Evolutionary conservation across 257 asterid species (phyloP).

Genomic region (Solanum appendiculatum): DNA sequence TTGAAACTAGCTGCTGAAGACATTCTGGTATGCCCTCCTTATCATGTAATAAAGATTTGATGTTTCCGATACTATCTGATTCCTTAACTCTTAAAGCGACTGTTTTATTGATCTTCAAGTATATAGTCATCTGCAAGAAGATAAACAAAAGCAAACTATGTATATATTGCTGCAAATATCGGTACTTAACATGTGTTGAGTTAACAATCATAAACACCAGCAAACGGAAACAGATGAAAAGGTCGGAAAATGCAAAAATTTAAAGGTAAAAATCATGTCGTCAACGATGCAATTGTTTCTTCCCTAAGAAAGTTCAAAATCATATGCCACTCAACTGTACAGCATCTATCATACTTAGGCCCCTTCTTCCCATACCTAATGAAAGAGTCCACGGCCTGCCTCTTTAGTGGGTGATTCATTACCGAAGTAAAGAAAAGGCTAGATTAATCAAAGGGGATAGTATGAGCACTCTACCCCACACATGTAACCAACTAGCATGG

Average conservation of each 20-base stretch:
- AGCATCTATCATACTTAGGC: not conserved
- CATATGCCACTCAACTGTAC: not conserved
- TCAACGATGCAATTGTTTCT: not conserved
- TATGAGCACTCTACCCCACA: not conserved
- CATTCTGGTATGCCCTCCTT: conserved; percentile 15
- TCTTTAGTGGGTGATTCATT: not conserved
- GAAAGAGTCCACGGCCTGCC: not conserved
- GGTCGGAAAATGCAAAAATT: not conserved
- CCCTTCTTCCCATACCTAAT: not conserved
- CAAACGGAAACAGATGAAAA: not conserved
- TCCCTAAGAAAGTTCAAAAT: not conserved
- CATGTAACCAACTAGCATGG: not conserved
- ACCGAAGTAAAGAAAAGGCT: not conserved
- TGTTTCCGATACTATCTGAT: conserved; percentile 6
- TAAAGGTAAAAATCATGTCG: not conserved
- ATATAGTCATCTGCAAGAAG: conserved; percentile 7
- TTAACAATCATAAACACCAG: not conserved
- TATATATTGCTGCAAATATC: not conserved
- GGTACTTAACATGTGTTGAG: not conserved
- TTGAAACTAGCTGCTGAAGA: conserved; percentile 6
- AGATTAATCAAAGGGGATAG: not conserved
- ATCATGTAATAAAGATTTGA: conserved; percentile 6
- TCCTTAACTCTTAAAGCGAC: conserved; percentile 6
- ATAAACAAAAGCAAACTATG: not conserved
- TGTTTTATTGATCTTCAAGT: conserved; percentile 8